Base-by-base conservation (phyloP, 768 basidiomycete species). In the Collybia mongolica region DNA sequence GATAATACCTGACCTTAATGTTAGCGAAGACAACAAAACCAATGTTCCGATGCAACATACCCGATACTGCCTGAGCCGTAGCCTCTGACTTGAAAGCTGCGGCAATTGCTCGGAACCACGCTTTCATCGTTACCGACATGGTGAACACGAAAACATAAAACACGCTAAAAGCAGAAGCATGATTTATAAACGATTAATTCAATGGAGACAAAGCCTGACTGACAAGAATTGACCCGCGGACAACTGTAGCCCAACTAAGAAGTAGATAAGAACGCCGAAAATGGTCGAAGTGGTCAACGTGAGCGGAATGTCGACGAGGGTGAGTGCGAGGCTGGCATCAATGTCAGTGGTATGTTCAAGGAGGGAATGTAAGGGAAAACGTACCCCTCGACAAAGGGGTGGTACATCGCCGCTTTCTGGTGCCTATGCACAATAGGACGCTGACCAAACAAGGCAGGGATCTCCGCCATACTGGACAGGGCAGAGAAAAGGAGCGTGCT, bases 41-140 rank as follows among this genome's bases (percentile, higher is more conserved):
- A 7, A 26, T 26, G 24, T 24, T 6, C 17, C 23, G 23, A 38
- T 36, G 23, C 19, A 38, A 44, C 18, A 26, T 18, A 48, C 44
- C 61, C 58, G 68, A 51, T 8, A 86, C 53, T 7, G 84, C 75
- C 57, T 84, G 83, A 6, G 86, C 85, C 0, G 82, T 77, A 0
- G 85, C 81, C 46, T 81, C 78, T 7, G 74, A 71, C 39, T 73
- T 72, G 60, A 86, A 83, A 5, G 73, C 72, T 0, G 87, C 82
- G 0, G 84, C 83, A 9, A 89, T 58, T 0, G 74, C 72, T 22
- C 90, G 76, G 76, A 92, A 95, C 75, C 85, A 84, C 0, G 81
- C 83, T 63, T 85, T 86, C 80, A 92, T 86, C 6, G 83, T 67
- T 19, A 90, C 46, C 28, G 83, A 75, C 51, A 83, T 76, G 2